Evolutionary conservation across 2,329 filamentous ascomycete genomes (phyloP).

Genomic region (Claviceps pusilla): DNA sequence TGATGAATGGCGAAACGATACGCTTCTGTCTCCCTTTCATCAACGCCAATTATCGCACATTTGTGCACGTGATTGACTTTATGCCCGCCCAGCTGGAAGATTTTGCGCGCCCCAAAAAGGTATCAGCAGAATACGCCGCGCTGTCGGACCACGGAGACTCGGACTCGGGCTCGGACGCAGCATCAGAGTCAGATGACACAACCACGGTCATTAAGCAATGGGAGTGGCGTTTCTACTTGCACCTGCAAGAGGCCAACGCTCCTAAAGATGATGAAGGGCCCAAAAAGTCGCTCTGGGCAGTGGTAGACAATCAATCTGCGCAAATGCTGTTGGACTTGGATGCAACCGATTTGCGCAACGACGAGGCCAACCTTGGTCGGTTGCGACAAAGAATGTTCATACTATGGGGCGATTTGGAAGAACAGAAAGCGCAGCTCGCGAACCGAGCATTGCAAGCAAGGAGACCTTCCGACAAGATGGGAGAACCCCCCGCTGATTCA

Average conservation of each 20-base stretch:
- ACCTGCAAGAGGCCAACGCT: constrained; percentile 48
- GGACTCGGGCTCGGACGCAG: constrained; percentile 6
- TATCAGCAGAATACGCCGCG: constrained; percentile 29
- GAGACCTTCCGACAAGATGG: background rate
- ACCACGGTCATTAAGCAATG: constrained; percentile 28
- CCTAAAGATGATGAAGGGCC: constrained; percentile 10
- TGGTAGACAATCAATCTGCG: constrained; percentile 45
- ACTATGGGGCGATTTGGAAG: constrained; percentile 77
- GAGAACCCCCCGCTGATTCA: constrained; percentile 3
- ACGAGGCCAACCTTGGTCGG: constrained; percentile 29
- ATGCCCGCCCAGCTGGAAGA: constrained; percentile 54
- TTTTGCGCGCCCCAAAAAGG: constrained; percentile 42
- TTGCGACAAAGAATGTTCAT: constrained; percentile 59
- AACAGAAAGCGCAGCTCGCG: constrained; percentile 34
- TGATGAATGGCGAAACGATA: constrained; percentile 23
- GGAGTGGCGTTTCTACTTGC: constrained; percentile 74
- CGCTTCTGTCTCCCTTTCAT: constrained; percentile 50
- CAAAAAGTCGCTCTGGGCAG: constrained; percentile 45
- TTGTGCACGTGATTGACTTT: constrained; percentile 71
- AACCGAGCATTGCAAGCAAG: background rate
- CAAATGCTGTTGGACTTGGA: constrained; percentile 34
- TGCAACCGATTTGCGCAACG: constrained; percentile 39
- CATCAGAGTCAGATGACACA: constrained; percentile 12
- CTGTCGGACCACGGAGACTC: constrained; percentile 29
- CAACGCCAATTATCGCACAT: constrained; percentile 54